Conservation (phyloP, 169 alveolate species). For the Theileria parva region DNA sequence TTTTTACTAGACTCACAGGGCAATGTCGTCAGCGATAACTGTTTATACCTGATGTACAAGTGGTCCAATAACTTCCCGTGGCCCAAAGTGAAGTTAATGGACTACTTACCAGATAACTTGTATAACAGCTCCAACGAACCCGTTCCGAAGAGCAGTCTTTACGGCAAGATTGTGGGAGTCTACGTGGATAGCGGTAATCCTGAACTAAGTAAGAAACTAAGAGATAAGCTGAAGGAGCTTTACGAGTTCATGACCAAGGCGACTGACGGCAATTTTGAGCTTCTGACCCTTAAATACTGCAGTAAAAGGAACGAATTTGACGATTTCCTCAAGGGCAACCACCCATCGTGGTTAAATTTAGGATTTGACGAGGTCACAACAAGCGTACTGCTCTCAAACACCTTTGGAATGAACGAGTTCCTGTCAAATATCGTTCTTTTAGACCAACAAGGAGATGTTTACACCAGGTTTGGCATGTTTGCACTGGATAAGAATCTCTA, state of each 20-base stretch:
- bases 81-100: conserved; percentile 48
- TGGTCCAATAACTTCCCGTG: conserved; percentile 65
- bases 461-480: conserved; percentile 49
- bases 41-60: conserved; percentile 49
- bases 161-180: conserved; percentile 59
- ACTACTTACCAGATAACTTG: conserved; percentile 53
- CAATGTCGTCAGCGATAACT: conserved; percentile 52
- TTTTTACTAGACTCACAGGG: conserved; percentile 62
- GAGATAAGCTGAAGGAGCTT: conserved; percentile 43
- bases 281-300: conserved; percentile 46
- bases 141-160: conserved; percentile 40
- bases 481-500: neutral
- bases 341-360: conserved; percentile 51
- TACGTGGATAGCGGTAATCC: conserved; percentile 56
- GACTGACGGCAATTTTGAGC: conserved; percentile 57
- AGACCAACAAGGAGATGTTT: conserved; percentile 61
- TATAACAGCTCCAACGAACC: conserved; percentile 43
- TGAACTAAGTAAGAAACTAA: conserved; percentile 27
- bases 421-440: conserved; percentile 43
- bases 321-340: conserved; percentile 25
- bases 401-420: conserved; percentile 33
- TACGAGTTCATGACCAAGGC: conserved; percentile 40
- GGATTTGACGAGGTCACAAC: conserved; percentile 35
- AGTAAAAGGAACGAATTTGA: conserved; percentile 35
- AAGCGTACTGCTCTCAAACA: conserved; percentile 38